Evolutionary conservation across 2,329 filamentous ascomycete species (phyloP), one percentile per base, ranked within the genome.

Genomic region (Ophiocordyceps camponoti-leonardi): DNA sequence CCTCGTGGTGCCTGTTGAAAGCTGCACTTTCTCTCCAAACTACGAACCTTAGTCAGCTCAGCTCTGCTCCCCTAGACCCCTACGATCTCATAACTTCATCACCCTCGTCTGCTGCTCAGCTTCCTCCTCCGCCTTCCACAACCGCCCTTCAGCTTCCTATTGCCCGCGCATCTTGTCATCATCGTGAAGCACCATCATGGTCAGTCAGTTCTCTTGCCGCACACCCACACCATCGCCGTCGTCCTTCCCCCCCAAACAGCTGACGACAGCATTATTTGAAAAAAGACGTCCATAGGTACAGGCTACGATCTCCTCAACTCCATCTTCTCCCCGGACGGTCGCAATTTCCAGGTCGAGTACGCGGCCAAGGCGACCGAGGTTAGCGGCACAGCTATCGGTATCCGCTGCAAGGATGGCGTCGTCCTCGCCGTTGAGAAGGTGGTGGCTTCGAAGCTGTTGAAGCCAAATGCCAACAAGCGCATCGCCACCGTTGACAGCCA

Each of bases 281-380:
- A n/a, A 35, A 55, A 98, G 92, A 98, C 92, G 61, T 98, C 92
- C 62, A 98, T 98, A 83, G 92, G 92, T 63, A 98, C 92, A 59
- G 92, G 92, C 61, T 98, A 98, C 72, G 92, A 98, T 79, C 83
- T 98, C 59, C 86, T 86, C 64, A 98, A 98, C 77, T 96, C 92
- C 61, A 93, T 96, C 72, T 98, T 96, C 75, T 96, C 92, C 43
- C 92, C 92, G 54, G 92, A 98, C 70, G 92, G 92, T 62, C 85
- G 92, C 57, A 98, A 98, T 67, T 98, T 98, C 67, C 92, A 98
- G 69, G 86, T 93, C 66, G 92, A 98, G 75, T 98, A 98, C 66
- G 92, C 92, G 54, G 83, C 93, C 56, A 98, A 98, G 74, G 92
- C 92, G 47, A 92, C 98, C 51, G 92, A 98, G 71, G 96, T 93